Evolutionary conservation across 495 filamentous ascomycete species (phyloP), one percentile per base, ranked within the genome.

Genomic region (Articulospora tetracladia): DNA sequence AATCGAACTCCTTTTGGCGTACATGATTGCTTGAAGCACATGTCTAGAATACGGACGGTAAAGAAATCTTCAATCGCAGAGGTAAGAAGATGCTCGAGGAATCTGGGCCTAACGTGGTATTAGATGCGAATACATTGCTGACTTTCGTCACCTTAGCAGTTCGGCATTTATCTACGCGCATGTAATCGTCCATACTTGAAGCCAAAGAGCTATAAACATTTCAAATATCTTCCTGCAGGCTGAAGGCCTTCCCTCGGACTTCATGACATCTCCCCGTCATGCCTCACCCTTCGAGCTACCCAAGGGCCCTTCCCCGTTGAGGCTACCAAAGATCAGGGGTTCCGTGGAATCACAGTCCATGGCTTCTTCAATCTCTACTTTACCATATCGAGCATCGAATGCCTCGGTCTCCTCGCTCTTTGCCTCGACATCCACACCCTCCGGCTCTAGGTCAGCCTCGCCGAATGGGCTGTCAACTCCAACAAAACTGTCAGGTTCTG

Each of bases 241-340:
- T 17, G 34, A 32, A 50, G 34, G 26, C n/a, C 49, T 30, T 39
- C 32, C 24, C 23, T 50, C 22, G 48, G n/a, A 50, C 66, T 80
- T 77, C 79, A 85, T 86, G 83, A 84, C 78, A 78, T 78, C 82
- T 74, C 74, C 77, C 65, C 77, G 76, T 76, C 77, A 85, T 86
- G 81, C 73, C 73, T 70, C 80, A 68, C 79, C 84, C 69, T 74
- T 83, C 71, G 81, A 82, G 73, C 79, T 80, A 71, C 80, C 82
- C 65, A 79, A 80, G 66, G 76, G 78, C 65, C 68, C 77, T 64
- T 74, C 79, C 55, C 77, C 81, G 4, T 26, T 65, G 69, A 72
- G 72, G 63, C 68, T 80, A 60, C 79, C 82, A 32, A 84, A 81
- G 70, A 74, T 70, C 60, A 73, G 77, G 69, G 75, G 71, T 57